phyloP scores from a whole-genome alignment of 202 grass and related monocot species.

The Sporobolus alterniflorus region DNA sequence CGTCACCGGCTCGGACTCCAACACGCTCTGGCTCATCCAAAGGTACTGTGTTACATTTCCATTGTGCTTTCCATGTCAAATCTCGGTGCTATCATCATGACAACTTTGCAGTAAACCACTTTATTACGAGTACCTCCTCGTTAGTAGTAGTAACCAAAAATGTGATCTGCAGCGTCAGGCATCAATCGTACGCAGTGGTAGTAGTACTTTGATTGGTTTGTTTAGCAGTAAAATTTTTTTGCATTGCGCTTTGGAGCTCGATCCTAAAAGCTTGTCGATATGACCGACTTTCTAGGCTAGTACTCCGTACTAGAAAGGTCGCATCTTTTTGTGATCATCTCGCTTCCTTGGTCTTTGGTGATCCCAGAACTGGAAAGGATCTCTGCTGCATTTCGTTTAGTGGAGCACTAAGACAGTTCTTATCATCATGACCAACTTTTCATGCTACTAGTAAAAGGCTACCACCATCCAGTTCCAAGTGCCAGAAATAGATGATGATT shows the following conservation, averaged over 20 bases:
- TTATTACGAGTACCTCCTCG: neutral
- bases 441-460: neutral
- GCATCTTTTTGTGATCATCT: constrained; percentile 32
- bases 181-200: neutral
- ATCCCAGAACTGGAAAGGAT: constrained; percentile 50
- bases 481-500: constrained; percentile 23
- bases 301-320: constrained; percentile 17
- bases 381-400: constrained; percentile 21
- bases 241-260: constrained; percentile 8
- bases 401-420: constrained; percentile 32
- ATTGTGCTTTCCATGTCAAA: constrained; percentile 36
- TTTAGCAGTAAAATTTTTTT: constrained; percentile 28
- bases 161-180: neutral
- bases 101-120: constrained; percentile 37
- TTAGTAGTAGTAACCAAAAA: constrained; percentile 3
- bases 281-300: constrained; percentile 34
- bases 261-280: constrained; percentile 48
- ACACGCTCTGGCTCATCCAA: constrained; percentile 88
- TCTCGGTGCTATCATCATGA: constrained; percentile 16
- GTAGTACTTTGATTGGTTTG: neutral
- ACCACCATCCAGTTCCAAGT: constrained; percentile 33
- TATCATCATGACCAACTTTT: constrained; percentile 44
- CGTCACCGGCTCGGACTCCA: constrained; percentile 82
- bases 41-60: constrained; percentile 43
- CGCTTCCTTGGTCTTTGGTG: constrained; percentile 28